Evolutionary conservation across 1,284 basidiomycete species (phyloP), one percentile per base, ranked within the genome.

Genomic region (Gymnopus androsaceus): DNA sequence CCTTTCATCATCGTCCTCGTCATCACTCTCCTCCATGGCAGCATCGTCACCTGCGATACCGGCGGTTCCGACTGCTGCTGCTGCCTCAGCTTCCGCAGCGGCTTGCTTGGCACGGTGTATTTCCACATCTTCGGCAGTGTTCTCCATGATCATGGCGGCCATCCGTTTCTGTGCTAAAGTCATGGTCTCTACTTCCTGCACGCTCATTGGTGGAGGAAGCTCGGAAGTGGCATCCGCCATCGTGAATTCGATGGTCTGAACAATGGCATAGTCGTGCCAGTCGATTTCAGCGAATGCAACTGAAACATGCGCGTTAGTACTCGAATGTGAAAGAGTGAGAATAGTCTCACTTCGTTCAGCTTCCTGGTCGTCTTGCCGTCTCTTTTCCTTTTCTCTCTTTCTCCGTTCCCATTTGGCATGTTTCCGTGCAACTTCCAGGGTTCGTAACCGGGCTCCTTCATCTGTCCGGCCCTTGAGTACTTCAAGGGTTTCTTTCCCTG

Each of bases 231-330:
- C 87, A 69, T 99, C 97, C 4, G 90, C 90, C 50, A 89, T 86
- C 9, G 97, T 99, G 67, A 99, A 97, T 71, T 99, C 97, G 64
- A 99, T 98, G 19, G 96, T 99, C 69, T 98, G 94, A 15, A 98
- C 97, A 58, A 98, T 94, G 51, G 95, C 94, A 75, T 98, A 99
- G 73, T 99, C 97, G 67, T 99, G 94, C 97, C 97, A 99, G 70
- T 99, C 97, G 67, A 99, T 98, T 69, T 95, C 92, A 46, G 94
- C 92, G 68, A 98, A 95, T 8, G 94, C 94, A 69, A 85, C 90
- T 92, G 59, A 3, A 61, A 55, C 51, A 31, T 54, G 40, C 42
- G 52, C 55, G 58, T 51, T 25, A 37, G 40, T 59, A 47, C 41
- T 51, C 57, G 30, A 28, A 37, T n/a, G 46, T 36, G 19, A n/a